A percentile compares a stretch with the other conserved stretches of the same genome.
Conservation (phyloP, 1,284 basidiomycete species). For the Cryptococcus deneoformans region DNA sequence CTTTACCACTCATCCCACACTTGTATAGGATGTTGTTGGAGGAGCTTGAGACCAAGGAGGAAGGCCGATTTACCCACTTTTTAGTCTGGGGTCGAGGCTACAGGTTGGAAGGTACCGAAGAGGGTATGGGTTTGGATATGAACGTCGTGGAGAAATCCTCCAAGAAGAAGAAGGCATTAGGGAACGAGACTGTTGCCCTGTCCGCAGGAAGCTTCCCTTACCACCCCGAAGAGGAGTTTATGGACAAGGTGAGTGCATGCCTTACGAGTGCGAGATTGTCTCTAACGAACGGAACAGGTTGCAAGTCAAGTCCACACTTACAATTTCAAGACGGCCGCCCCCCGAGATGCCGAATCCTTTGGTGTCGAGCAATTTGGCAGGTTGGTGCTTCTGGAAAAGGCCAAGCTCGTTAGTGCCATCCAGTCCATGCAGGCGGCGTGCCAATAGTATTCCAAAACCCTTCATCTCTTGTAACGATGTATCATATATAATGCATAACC, state of each 20-base stretch:
- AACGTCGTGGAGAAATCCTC: not conserved
- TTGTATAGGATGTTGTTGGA: constrained; percentile 82
- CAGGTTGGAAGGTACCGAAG: constrained; percentile 42
- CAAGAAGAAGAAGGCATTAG: constrained; percentile 52
- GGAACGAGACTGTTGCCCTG: constrained; percentile 8
- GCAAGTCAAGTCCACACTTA: constrained; percentile 65
- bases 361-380: constrained; percentile 75
- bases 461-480: not conserved
- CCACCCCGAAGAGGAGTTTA: constrained; percentile 80
- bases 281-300: constrained; percentile 51
- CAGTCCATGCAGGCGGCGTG: constrained; percentile 48
- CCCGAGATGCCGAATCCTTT: constrained; percentile 68
- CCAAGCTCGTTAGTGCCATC: constrained; percentile 43
- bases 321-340: constrained; percentile 59
- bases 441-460: constrained; percentile 4
- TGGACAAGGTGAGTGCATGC: constrained; percentile 58
- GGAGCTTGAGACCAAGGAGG: constrained; percentile 63
- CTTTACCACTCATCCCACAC: constrained; percentile 80
- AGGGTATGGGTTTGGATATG: constrained; percentile 37
- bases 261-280: not conserved
- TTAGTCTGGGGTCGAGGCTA: constrained; percentile 48
- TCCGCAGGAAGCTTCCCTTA: constrained; percentile 59
- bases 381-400: constrained; percentile 62
- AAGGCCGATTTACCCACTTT: constrained; percentile 35
- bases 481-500: not conserved